phyloP scores from a whole-genome alignment of 164 flowering plant genomes.

The Vitis cinerea region DNA sequence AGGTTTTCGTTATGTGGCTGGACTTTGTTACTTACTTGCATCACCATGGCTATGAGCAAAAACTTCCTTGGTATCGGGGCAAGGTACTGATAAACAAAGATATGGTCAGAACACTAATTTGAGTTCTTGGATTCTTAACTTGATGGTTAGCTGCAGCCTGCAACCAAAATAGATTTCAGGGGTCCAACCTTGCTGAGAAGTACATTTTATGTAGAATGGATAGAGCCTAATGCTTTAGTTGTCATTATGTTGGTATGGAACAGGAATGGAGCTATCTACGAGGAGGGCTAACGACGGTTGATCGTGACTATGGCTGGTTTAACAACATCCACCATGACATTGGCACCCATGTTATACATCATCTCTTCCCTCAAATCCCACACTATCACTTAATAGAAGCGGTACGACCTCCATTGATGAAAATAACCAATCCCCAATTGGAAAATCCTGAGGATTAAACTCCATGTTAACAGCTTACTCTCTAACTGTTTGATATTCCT shows the following conservation, averaged over 20 bases:
- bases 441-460: background rate
- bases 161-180: too few relatives aligned
- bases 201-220: too few relatives aligned
- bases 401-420: constrained; percentile 18
- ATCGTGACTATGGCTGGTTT: constrained; percentile 43
- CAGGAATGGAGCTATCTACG: constrained; percentile 95
- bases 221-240: too few relatives aligned
- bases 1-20: constrained; percentile 68
- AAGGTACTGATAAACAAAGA: constrained; percentile 35
- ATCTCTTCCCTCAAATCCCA: constrained; percentile 78
- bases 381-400: constrained; percentile 74
- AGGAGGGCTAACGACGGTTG: constrained; percentile 82
- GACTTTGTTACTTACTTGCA: constrained; percentile 74
- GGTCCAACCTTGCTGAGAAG: too few relatives aligned
- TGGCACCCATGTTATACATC: constrained; percentile 44
- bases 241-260: background rate
- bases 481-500: background rate
- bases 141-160: too few relatives aligned
- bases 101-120: too few relatives aligned
- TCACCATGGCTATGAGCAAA: constrained; percentile 72
- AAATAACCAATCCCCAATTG: background rate
- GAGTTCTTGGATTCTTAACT: too few relatives aligned
- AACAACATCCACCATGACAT: constrained; percentile 44
- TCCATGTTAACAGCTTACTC: background rate
- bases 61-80: constrained; percentile 78